Conservation (phyloP, 495 filamentous ascomycete species). For the Neohortaea acidophila region DNA sequence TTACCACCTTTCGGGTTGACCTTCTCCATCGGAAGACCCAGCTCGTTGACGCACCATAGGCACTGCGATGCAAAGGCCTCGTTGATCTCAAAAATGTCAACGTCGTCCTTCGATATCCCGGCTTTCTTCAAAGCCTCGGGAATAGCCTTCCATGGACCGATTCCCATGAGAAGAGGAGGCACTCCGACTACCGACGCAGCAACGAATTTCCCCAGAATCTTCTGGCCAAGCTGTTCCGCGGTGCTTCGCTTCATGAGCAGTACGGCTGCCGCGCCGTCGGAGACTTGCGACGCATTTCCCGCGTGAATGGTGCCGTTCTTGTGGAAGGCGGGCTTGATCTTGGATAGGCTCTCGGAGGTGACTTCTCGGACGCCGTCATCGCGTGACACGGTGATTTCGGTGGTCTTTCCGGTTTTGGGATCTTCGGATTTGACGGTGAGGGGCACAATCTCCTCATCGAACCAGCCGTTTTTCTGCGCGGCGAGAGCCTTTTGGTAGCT, state of each 20-base stretch:
- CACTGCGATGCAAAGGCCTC: constrained; percentile 96
- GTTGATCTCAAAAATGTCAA: constrained; percentile 98
- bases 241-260: constrained; percentile 90
- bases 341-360: constrained; percentile 67
- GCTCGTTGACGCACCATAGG: constrained; percentile 80
- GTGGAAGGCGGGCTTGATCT: constrained; percentile 84
- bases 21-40: constrained; percentile 64
- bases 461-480: constrained; percentile 78
- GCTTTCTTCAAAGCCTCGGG: constrained; percentile 79
- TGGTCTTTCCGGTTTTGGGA: constrained; percentile 78
- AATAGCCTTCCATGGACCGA: constrained; percentile 92
- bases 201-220: constrained; percentile 81
- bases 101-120: constrained; percentile 73
- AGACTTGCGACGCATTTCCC: constrained; percentile 89
- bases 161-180: constrained; percentile 83
- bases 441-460: constrained; percentile 84
- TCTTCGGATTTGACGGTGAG: constrained; percentile 70
- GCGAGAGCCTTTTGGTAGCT: constrained; percentile 79
- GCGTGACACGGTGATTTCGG: constrained; percentile 63
- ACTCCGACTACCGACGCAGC: constrained; percentile 75
- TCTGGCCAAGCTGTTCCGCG: constrained; percentile 73
- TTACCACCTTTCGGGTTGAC: constrained; percentile 78
- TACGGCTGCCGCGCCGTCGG: constrained; percentile 89
- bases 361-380: constrained; percentile 83
- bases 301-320: constrained; percentile 90